These are phyloP conservation scores for Penicillium ucsense DNA, from an alignment of 495 filamentous ascomycete species.

Conservation along the genomic window DNA sequence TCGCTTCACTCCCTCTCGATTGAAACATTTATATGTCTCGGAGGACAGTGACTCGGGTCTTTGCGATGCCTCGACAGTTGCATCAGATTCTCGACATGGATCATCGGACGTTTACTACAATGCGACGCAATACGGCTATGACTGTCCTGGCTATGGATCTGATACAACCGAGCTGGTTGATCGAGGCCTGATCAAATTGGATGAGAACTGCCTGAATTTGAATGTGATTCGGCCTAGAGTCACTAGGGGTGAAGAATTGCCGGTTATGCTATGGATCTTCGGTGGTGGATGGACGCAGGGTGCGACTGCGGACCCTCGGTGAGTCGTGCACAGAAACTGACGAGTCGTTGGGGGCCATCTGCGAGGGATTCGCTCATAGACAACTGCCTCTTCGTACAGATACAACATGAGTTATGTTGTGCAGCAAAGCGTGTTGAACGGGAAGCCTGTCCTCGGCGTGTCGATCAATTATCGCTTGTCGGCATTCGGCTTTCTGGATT, in stretches of 20 bases:
- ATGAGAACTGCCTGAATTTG: conserved; percentile 56
- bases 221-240: conserved; percentile 52
- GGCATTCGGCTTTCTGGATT: conserved; percentile 60
- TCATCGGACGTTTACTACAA: conserved; percentile 16
- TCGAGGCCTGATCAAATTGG: conserved; percentile 16
- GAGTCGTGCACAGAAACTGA: conserved; percentile 4
- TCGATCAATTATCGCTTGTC: conserved; percentile 71
- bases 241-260: conserved; percentile 38
- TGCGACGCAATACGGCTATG: conserved; percentile 26
- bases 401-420: conserved; percentile 32
- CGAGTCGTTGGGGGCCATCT: not conserved
- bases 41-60: conserved; percentile 16
- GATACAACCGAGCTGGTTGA: conserved; percentile 18
- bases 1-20: conserved; percentile 19
- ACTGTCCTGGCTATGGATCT: conserved; percentile 29
- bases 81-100: too few relatives aligned
- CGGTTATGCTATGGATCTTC: conserved; percentile 59
- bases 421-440: conserved; percentile 23
- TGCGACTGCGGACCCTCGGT: conserved; percentile 28
- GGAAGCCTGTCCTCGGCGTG: conserved; percentile 57
- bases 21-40: conserved; percentile 16
- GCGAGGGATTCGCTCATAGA: too few relatives aligned
- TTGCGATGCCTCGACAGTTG: conserved; percentile 1
- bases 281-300: conserved; percentile 46
- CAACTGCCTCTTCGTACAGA: not conserved